Evolutionary conservation across 1,284 basidiomycete genomes (phyloP).

Genomic region (Heliocybe sulcata): DNA sequence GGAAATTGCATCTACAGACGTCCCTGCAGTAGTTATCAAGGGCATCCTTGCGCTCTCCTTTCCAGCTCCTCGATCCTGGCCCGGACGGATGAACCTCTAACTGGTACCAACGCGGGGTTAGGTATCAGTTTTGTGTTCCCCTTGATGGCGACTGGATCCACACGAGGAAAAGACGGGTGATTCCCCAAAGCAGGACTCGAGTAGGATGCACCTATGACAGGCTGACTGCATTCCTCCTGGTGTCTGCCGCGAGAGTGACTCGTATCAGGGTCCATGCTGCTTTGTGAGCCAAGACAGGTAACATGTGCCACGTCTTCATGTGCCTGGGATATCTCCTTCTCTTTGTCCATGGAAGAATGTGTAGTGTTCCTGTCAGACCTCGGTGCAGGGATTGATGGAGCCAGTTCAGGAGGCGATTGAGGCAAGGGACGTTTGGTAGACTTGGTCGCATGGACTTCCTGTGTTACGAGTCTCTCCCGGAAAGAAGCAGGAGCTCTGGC

Average conservation of each 20-base stretch:
- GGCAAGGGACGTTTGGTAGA: background rate
- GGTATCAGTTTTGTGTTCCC: no score
- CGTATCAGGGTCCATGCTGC: background rate
- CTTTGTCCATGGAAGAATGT: no score
- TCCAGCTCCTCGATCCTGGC: background rate
- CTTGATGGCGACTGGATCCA: no score
- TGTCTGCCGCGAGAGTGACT: background rate
- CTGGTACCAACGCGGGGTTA: background rate
- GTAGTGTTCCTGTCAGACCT: no score
- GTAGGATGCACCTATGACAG: no score
- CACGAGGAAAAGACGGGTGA: no score
- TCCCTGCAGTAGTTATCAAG: no score
- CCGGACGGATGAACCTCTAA: background rate
- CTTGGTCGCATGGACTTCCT: background rate
- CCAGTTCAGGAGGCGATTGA: no score
- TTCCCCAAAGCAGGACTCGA: background rate
- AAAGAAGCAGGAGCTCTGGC: background rate
- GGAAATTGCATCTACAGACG: no score
- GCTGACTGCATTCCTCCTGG: no score
- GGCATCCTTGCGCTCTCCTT: background rate
- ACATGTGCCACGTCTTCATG: background rate
- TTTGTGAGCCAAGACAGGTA: background rate
- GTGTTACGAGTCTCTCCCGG: background rate
- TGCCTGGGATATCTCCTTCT: background rate
- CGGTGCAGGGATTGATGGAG: no score